These are phyloP conservation scores for Hericium coralloides DNA, from an alignment of 768 basidiomycete species.

Conservation along the genomic window DNA sequence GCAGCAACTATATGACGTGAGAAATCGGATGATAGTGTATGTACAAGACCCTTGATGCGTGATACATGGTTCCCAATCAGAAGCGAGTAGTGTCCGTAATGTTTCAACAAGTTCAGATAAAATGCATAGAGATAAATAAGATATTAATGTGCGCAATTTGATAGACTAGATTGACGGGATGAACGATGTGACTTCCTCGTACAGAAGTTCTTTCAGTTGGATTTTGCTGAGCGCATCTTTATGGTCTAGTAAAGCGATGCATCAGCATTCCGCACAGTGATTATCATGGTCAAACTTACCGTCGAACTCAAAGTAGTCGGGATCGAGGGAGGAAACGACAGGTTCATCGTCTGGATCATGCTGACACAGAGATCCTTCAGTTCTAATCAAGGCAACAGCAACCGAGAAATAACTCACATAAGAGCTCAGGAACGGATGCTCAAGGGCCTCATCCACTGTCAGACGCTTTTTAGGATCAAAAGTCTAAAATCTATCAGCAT, in stretches of 20 bases:
- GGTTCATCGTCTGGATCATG: slow-evolving; percentile 92
- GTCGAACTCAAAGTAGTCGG: slow-evolving; percentile 89
- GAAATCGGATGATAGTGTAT: no score
- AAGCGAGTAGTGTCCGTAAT: no score
- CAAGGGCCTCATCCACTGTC: slow-evolving; percentile 74
- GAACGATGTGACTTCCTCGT: slow-evolving; percentile 77
- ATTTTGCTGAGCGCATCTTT: slow-evolving; percentile 72
- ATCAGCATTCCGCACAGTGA: neutral
- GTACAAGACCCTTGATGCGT: no score
- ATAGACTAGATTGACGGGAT: slow-evolving; percentile 43
- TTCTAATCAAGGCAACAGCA: neutral
- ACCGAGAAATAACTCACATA: slow-evolving; percentile 41
- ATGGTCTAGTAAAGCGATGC: slow-evolving; percentile 32
- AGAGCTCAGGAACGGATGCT: slow-evolving; percentile 74
- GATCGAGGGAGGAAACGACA: slow-evolving; percentile 64
- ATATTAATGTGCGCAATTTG: no score
- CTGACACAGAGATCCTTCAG: slow-evolving; percentile 24
- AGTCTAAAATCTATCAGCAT: slow-evolving; percentile 34
- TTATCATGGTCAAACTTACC: slow-evolving; percentile 32
- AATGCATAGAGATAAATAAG: no score
- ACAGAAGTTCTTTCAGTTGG: slow-evolving; percentile 76
- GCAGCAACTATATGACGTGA: no score
- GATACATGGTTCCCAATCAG: no score
- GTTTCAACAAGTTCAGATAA: no score
- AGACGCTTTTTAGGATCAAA: slow-evolving; percentile 85